Conservation (phyloP, 2,329 filamentous ascomycete genomes). For the Coleophoma eucalyptorum region DNA sequence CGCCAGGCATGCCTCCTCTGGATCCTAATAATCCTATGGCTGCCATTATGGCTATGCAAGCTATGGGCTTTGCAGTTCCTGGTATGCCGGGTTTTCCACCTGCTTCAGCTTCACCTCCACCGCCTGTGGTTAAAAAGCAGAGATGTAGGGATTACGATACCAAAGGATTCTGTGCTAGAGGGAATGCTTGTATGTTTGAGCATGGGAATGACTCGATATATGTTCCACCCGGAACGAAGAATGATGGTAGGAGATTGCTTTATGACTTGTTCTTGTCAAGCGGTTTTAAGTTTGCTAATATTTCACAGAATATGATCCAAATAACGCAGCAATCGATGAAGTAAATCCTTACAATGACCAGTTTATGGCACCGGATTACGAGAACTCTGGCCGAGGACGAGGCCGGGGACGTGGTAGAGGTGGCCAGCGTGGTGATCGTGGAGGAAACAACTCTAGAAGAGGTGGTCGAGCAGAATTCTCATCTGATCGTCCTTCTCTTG, state of each 20-base stretch:
- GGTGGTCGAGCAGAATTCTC: constrained; percentile 53
- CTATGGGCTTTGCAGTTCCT: constrained; percentile 46
- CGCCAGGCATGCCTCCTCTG: constrained; percentile 40
- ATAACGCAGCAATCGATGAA: neutral
- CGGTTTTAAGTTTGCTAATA: no score
- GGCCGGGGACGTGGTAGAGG: constrained; percentile 28
- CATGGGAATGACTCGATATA: constrained; percentile 55
- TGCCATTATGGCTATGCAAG: constrained; percentile 57
- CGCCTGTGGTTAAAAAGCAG: constrained; percentile 14
- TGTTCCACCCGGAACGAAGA: constrained; percentile 22
- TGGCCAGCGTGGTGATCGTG: constrained; percentile 23
- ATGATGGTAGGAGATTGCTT: constrained; percentile 20
- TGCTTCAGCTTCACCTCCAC: constrained; percentile 5
- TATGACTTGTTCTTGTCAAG: neutral
- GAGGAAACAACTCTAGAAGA: constrained; percentile 15
- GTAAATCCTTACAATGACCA: neutral
- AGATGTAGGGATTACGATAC: constrained; percentile 68
- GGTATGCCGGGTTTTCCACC: constrained; percentile 32
- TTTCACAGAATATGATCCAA: constrained; percentile 8
- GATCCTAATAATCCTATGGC: constrained; percentile 60
- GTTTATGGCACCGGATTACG: neutral
- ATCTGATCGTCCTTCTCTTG: constrained; percentile 56
- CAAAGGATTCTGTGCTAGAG: constrained; percentile 68
- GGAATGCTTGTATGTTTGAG: constrained; percentile 64
- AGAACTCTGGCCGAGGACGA: constrained; percentile 1